Evolutionary conservation across 2,329 filamentous ascomycete species (phyloP), one percentile per base, ranked within the genome.

Genomic region (Pseudogymnoascus sp.): DNA sequence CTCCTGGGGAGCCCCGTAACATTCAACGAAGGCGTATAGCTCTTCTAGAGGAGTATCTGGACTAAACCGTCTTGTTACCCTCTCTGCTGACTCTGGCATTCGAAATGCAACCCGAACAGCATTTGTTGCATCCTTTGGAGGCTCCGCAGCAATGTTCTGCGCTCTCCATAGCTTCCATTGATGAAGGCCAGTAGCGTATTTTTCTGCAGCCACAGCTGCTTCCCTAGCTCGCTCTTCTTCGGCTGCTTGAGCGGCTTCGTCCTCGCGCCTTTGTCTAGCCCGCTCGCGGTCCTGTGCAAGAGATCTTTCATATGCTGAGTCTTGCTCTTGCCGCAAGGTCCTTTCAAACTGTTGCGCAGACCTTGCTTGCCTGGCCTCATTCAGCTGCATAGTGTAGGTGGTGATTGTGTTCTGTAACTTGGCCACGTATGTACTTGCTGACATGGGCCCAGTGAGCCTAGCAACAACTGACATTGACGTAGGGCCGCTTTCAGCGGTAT

Each of bases 21-120:
- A 97, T 73, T 99, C 95, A 2, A 97, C 92, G 76, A 96, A 97
- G 0, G 93, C 95, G 75, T 97, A 97, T 5, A 99, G 78, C 71
- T 97, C 92, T 73, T 97, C 93, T 38, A 97, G 79, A 1, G 83
- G 81, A 0, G 89, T 85, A n/a, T 85, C 79, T 1, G 82, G 79
- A 0, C 80, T 75, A 73, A 99, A 97, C 60, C 84, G 84, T 44
- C 93, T 83, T 63, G 96, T 84, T 1, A 96, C 83, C 44, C 93
- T 83, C 60, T 91, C 88, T 0, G 85, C 89, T 0, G 76, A 76
- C 67, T 82, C 79, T 8, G 85, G 84, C 82, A 88, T 83, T 76
- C 85, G 87, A 44, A 88, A 76, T 3, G 84, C 85, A 28, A 88
- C 78, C n/a, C 92, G 85, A 17, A 96, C 89, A 0, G 87, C 81